phyloP scores from a whole-genome alignment of 2,329 filamentous ascomycete species.

The Apiospora aurea region DNA sequence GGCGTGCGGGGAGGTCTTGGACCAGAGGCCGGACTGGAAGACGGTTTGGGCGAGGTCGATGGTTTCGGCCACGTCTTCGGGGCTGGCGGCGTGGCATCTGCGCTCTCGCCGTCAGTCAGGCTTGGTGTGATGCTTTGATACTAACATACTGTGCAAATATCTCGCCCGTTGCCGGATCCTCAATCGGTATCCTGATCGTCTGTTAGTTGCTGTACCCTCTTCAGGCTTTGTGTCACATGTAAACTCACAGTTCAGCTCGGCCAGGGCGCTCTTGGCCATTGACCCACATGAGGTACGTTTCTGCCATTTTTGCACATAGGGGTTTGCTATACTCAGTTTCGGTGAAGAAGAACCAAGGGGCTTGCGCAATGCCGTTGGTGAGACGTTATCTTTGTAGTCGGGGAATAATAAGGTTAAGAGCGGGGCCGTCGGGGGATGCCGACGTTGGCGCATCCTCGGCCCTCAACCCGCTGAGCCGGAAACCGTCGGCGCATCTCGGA shows the following conservation, averaged over 20 bases:
- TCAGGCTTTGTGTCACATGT: constrained; percentile 18
- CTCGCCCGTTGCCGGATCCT: constrained; percentile 61
- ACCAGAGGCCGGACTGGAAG: constrained; percentile 63
- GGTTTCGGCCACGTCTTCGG: constrained; percentile 50
- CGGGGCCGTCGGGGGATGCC: constrained; percentile 15
- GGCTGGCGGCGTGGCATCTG: constrained; percentile 57
- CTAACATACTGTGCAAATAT: constrained; percentile 56
- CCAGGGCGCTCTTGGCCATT: constrained; percentile 50
- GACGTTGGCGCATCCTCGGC: neutral
- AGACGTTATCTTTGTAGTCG: neutral
- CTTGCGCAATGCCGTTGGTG: neutral
- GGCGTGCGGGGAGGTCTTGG: constrained; percentile 59
- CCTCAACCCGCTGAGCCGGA: neutral
- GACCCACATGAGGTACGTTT: constrained; percentile 47
- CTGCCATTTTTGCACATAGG: neutral
- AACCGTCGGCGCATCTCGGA: constrained; percentile 12
- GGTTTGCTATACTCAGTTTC: neutral
- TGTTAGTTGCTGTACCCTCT: neutral
- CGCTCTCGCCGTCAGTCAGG: constrained; percentile 14
- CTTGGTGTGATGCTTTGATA: neutral
- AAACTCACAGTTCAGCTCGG: constrained; percentile 53
- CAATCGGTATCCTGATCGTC: constrained; percentile 54
- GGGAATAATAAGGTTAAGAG: neutral
- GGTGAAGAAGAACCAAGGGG: neutral
- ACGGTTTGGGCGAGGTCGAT: constrained; percentile 50